These are phyloP conservation scores for Geranium incanum DNA, from an alignment of 441 rosid genomes.

Conservation along the genomic window DNA sequence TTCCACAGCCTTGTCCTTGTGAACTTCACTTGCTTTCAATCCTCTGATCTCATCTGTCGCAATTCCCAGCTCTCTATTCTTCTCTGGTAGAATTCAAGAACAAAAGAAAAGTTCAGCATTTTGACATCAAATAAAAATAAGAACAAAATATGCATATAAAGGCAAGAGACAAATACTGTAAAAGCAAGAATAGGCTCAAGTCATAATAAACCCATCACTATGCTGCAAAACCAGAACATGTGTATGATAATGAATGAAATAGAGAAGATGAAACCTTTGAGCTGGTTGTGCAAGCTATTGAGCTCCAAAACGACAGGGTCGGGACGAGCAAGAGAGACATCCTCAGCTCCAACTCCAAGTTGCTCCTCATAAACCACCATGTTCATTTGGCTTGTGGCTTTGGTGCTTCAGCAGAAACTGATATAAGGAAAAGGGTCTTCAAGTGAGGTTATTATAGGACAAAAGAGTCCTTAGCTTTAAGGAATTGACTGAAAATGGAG, in stretches of 20 bases:
- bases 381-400: constrained; percentile 5
- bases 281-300: constrained; percentile 58
- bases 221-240: background rate
- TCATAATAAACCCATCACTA: background rate
- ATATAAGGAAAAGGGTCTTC: constrained; percentile 15
- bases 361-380: constrained; percentile 39
- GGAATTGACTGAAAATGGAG: constrained; percentile 48
- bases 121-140: background rate
- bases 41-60: constrained; percentile 58
- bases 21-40: constrained; percentile 49
- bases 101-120: background rate
- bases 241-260: background rate
- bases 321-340: constrained; percentile 32
- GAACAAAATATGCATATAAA: too few relatives aligned
- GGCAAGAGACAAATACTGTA: too few relatives aligned
- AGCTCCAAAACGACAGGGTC: constrained; percentile 59
- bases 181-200: background rate
- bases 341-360: constrained; percentile 26
- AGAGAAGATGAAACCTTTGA: constrained; percentile 42
- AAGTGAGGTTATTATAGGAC: constrained; percentile 9
- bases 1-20: constrained; percentile 56
- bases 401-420: background rate
- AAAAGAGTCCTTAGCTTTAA: constrained; percentile 41
- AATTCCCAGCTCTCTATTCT: constrained; percentile 43
- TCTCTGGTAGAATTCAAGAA: constrained; percentile 38